Base-by-base conservation (phyloP, 352 stramenopile species). In the Globisporangium paddicum region DNA sequence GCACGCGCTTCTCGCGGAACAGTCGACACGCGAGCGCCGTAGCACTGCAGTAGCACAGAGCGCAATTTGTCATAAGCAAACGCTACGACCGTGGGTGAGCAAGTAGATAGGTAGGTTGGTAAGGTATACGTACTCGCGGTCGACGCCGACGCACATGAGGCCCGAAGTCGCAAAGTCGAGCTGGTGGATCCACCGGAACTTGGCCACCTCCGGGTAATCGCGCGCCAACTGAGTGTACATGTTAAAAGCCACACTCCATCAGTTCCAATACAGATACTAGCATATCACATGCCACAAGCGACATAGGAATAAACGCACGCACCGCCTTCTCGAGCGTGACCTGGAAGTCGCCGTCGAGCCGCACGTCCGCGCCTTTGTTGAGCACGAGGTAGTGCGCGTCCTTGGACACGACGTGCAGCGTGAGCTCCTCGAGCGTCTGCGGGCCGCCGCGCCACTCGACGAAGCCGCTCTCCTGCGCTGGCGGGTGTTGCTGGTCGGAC, bases 161-260 rank as follows among this genome's bases (percentile, higher is more conserved):
- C 88, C 88, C 2, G 86, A 96, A 16, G 88, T 96, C 5, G 88
- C 86, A 69, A 96, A 96, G 67, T 96, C 88, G 23, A 96, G 73
- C 68, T 96, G 86, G 60, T 96, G 88, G 57, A 96, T 90, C 87
- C 86, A 95, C 23, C 86, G 83, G 46, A 94, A 91, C 60, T 95
- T 92, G 7, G 69, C 57, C 14, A 91, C 71, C n/a, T 89, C 70
- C 23, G 82, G 82, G 53, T 79, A 92, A 52, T 93, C 76, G 8
- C 84, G 71, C 41, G 79, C 61, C 37, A 96, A 62, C 69, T 92
- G 11, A 3, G 34, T 4, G 42, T 19, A 26, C 34, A 14, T 19
- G 5, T 49, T 18, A 10, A 26, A 11, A 61, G 9, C 9, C 35
- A n/a, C 26, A 18, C 28, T 32, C 3, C 28, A n/a, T 32, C 18